Base-by-base conservation (phyloP, 805 yeast genomes). In the Yamadazyma sp. region DNA sequence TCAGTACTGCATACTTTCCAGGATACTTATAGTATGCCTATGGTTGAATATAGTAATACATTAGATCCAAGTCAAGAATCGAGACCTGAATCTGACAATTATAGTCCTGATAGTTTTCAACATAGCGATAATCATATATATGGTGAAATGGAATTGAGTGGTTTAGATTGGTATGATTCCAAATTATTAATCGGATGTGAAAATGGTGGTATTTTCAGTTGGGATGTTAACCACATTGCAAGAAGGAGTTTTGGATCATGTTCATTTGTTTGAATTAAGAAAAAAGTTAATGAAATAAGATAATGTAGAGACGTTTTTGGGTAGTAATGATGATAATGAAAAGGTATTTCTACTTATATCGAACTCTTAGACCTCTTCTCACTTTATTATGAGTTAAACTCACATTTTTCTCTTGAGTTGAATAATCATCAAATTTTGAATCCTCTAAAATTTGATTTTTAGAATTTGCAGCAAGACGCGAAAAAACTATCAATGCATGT, bases 111-210 rank as follows among this genome's bases (percentile, higher is more conserved):
- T 32, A 47, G 54, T 33, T 60, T 56, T 45, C 57, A 53, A 42
- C 61, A 51, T 33, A 38, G 62, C 1, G 50, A 49, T 16, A 62
- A 59, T 38, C 67, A 62, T 38, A 52, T 61, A 12, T 56, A 62
- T 34, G 73, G 73, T 8, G 73, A 68, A 44, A 63, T 67, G 69
- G 67, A 65, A 39, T 48, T 68, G 21, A 49, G 60, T 7, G 73
- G 73, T 5, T 39, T 68, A 15, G 72, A 65, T 39, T 60, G 67
- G 60, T 52, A 49, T 29, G 49, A 46, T 22, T 36, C 45, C 22
- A 58, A 58, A 39, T 50, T 68, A 30, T 47, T 56, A 17, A 58
- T 68, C 34, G 72, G 72, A 4, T 56, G 69, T 40, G 65, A 65
- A 38, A 63, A 60, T 30, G 70, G 68, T 6, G 73, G 73, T 0